Evolutionary conservation across 495 filamentous ascomycete genomes (phyloP).

Genomic region (Penicillium cinerascens): DNA sequence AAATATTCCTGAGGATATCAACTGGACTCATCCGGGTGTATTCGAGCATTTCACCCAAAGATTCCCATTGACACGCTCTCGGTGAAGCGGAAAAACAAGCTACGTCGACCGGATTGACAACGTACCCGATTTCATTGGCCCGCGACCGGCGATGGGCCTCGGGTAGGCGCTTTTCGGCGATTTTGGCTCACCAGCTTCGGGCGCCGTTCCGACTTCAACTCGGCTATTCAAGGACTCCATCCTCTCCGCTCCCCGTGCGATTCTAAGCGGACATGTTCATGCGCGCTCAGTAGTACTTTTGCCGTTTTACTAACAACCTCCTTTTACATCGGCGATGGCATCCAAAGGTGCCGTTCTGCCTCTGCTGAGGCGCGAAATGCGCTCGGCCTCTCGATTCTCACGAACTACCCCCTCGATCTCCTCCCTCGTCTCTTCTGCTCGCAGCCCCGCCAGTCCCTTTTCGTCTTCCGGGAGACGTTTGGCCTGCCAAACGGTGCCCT

Average conservation of each 20-base stretch:
- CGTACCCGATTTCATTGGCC: constrained; percentile 29
- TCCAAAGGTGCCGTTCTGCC: constrained; percentile 41
- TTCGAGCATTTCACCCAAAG: neutral
- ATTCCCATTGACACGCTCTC: neutral
- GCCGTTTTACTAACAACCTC: neutral
- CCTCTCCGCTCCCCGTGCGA: neutral
- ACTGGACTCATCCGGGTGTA: neutral
- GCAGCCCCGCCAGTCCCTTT: constrained; percentile 20
- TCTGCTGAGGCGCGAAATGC: constrained; percentile 44
- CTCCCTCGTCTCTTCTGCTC: constrained; percentile 19
- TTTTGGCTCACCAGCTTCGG: constrained; percentile 14
- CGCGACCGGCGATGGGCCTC: constrained; percentile 20
- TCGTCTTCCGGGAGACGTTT: constrained; percentile 20
- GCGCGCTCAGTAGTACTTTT: neutral
- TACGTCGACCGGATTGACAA: constrained; percentile 24
- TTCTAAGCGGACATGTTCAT: constrained; percentile 7
- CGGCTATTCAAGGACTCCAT: constrained; percentile 23
- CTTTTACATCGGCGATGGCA: constrained; percentile 30
- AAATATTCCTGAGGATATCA: neutral
- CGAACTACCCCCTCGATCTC: constrained; percentile 28
- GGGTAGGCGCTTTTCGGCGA: constrained; percentile 32
- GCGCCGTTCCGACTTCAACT: constrained; percentile 6
- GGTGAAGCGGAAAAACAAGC: constrained; percentile 10
- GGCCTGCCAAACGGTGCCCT: constrained; percentile 20
- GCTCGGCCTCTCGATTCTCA: constrained; percentile 26